Evolutionary conservation across 2,329 filamentous ascomycete genomes (phyloP).

Genomic region (Colletotrichum graminicola): DNA sequence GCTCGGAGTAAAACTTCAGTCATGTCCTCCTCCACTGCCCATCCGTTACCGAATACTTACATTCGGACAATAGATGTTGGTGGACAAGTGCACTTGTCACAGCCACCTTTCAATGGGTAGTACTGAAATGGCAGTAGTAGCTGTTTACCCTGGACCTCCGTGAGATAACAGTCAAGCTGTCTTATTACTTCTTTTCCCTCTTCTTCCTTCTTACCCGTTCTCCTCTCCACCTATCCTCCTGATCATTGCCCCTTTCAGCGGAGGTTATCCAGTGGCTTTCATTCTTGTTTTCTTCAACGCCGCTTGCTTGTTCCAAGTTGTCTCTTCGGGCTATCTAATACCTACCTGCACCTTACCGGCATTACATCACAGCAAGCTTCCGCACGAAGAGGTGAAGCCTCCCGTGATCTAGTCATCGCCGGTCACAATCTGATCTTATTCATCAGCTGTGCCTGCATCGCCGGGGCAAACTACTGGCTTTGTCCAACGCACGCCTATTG

Average conservation of each 20-base stretch:
- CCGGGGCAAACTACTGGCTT: background rate
- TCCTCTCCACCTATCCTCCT: background rate
- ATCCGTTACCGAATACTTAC: background rate
- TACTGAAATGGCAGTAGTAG: constrained; percentile 11
- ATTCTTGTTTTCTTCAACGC: background rate
- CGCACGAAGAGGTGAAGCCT: background rate
- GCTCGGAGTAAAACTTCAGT: background rate
- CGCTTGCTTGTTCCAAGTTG: background rate
- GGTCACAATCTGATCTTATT: background rate
- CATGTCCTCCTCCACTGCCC: background rate
- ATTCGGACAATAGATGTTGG: background rate
- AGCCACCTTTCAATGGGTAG: constrained; percentile 3
- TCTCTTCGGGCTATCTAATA: background rate
- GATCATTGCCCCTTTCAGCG: constrained; percentile 2
- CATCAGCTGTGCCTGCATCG: background rate
- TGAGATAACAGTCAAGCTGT: constrained; percentile 20
- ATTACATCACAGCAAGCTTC: background rate
- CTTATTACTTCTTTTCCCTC: constrained; percentile 25
- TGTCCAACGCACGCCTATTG: constrained; percentile 1
- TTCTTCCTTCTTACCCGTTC: constrained; percentile 7
- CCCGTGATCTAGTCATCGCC: background rate
- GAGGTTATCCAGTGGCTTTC: background rate
- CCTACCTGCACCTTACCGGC: background rate
- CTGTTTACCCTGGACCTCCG: constrained; percentile 15
- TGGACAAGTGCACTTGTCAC: constrained; percentile 6